Conservation (phyloP, 2,329 filamentous ascomycete species). For the Kalmusia sp. region DNA sequence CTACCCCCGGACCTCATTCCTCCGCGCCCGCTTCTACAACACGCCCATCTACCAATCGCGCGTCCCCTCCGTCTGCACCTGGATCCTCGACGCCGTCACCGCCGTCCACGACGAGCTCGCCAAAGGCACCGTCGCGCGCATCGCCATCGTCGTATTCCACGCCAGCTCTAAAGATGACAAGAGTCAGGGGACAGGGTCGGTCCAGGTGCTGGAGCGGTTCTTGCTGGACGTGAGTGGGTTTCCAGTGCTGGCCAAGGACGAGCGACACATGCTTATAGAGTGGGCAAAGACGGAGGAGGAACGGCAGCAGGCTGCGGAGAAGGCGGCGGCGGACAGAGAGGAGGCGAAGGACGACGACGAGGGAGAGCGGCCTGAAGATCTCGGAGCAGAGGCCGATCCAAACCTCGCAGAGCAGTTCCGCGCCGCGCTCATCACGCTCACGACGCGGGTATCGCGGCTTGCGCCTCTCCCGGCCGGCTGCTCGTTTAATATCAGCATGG, state of each 20-base stretch:
- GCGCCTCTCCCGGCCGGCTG: conserved; percentile 67
- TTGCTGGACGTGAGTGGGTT: conserved; percentile 66
- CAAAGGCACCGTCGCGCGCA: conserved; percentile 58
- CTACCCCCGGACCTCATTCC: conserved; percentile 80
- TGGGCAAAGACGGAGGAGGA: conserved; percentile 25
- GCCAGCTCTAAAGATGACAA: conserved; percentile 36
- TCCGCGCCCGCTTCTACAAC: conserved; percentile 81
- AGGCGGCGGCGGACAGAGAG: conserved; percentile 10
- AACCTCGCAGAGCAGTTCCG: conserved; percentile 78
- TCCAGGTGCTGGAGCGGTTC: conserved; percentile 65
- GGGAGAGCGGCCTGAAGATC: neutral
- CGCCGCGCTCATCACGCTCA: conserved; percentile 69
- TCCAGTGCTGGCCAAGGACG: conserved; percentile 54
- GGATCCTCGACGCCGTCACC: conserved; percentile 81
- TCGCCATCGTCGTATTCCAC: conserved; percentile 64
- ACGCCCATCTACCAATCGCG: conserved; percentile 84
- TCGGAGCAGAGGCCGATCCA: conserved; percentile 37
- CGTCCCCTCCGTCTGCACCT: conserved; percentile 83
- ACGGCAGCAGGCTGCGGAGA: conserved; percentile 2
- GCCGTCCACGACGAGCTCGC: conserved; percentile 75
- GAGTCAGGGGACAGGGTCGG: conserved; percentile 25
- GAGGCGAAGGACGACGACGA: conserved; percentile 18
- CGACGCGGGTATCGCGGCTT: conserved; percentile 65
- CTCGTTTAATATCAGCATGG: conserved; percentile 78
- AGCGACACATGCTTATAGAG: conserved; percentile 61